These are phyloP conservation scores for Agapanthus africanus DNA, from an alignment of 106 monocot species.

Conservation along the genomic window DNA sequence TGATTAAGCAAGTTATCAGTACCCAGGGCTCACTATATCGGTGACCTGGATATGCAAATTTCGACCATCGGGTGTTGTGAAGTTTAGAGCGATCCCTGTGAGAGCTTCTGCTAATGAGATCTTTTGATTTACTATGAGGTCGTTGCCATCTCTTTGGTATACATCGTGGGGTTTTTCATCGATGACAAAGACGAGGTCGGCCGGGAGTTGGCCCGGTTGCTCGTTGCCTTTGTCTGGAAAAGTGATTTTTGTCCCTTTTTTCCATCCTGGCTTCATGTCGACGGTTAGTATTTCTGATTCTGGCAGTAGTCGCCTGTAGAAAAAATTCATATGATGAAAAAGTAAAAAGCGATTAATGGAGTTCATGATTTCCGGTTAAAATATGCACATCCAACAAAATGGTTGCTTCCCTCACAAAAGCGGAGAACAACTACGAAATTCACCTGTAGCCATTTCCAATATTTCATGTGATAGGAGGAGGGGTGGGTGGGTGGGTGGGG, in stretches of 20 bases:
- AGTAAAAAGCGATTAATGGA: not conserved
- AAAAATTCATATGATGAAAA: not conserved
- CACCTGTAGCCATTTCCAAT: no score
- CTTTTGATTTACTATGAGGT: conserved; percentile 43
- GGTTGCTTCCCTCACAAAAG: no score
- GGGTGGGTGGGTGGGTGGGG: no score
- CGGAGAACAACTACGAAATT: no score
- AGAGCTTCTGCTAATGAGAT: conserved; percentile 69
- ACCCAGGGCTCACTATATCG: conserved; percentile 50
- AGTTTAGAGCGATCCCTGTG: conserved; percentile 31
- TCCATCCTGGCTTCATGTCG: conserved; percentile 85
- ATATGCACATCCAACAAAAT: not conserved
- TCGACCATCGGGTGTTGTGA: conserved; percentile 59
- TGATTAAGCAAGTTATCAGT: no score
- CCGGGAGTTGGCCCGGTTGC: conserved; percentile 35
- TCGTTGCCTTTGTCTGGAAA: conserved; percentile 77
- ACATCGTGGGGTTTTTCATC: conserved; percentile 81
- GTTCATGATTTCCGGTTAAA: not conserved
- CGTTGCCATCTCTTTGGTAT: conserved; percentile 77
- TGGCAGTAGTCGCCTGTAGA: conserved; percentile 33
- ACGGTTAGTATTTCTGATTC: conserved; percentile 69
- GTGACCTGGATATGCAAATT: conserved; percentile 36
- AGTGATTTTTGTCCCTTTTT: conserved; percentile 87
- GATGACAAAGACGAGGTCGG: conserved; percentile 73
- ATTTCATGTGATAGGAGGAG: no score